These are phyloP conservation scores for Zymoseptoria passerinii DNA, from an alignment of 2,329 filamentous ascomycete species.

Conservation along the genomic window DNA sequence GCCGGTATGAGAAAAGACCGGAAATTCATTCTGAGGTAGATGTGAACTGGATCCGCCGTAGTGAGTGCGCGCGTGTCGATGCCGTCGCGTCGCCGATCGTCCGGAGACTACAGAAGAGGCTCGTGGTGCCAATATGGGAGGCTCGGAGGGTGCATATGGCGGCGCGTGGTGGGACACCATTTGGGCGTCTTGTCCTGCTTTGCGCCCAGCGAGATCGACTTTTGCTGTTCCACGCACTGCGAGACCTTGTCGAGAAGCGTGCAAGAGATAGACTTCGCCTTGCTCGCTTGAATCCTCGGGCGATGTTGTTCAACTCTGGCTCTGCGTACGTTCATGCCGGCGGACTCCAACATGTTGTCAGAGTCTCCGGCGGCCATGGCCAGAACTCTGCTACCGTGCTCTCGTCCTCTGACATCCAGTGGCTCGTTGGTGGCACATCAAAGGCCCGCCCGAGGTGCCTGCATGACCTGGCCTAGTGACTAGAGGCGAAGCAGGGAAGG, in stretches of 20 bases:
- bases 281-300: neutral
- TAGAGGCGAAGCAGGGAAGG: neutral
- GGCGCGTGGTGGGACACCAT: conserved; percentile 23
- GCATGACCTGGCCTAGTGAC: neutral
- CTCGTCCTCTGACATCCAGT: neutral
- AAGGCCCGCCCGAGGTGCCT: neutral
- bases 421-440: neutral
- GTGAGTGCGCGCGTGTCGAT: conserved; percentile 74
- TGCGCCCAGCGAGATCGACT: neutral
- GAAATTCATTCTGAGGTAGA: conserved; percentile 80
- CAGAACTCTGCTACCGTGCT: neutral
- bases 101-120: conserved; percentile 59
- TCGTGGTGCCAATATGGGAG: conserved; percentile 27
- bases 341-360: neutral
- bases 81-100: conserved; percentile 48
- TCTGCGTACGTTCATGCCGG: neutral
- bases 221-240: neutral
- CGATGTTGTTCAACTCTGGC: neutral
- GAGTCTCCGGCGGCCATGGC: neutral
- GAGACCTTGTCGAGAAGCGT: neutral
- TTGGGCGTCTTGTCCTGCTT: neutral
- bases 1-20: conserved; percentile 79
- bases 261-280: neutral
- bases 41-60: conserved; percentile 55
- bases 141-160: conserved; percentile 18